Percentiles rank a stretch among this genome's conserved stretches.
These are phyloP conservation scores for Podochytrium sp. DNA, from an alignment of 192 early-diverging fungal genomes.

Conservation along the genomic window DNA sequence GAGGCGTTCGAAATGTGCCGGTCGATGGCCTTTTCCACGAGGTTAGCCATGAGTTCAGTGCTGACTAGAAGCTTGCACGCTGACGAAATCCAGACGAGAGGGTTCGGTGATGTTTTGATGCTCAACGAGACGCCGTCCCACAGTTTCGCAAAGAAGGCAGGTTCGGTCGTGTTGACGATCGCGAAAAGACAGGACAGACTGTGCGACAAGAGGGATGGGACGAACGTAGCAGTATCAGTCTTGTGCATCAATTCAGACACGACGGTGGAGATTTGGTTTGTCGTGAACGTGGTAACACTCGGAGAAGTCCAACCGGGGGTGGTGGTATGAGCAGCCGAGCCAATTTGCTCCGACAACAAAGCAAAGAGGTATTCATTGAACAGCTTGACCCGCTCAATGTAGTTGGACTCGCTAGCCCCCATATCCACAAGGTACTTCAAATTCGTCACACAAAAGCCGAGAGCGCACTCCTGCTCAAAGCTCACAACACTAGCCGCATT, in stretches of 20 bases:
- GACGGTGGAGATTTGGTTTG: too few relatives aligned
- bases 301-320: too few relatives aligned
- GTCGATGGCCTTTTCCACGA: conserved; percentile 37
- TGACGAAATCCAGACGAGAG: conserved; percentile 20
- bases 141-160: neutral
- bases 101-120: conserved; percentile 22
- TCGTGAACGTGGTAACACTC: too few relatives aligned
- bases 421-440: neutral
- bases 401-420: neutral
- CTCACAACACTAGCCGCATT: neutral
- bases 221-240: too few relatives aligned
- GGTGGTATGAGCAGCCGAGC: neutral
- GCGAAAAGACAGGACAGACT: neutral
- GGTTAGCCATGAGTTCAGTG: conserved; percentile 39
- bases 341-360: neutral
- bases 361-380: conserved; percentile 15
- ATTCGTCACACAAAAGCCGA: conserved; percentile 6
- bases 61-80: conserved; percentile 24
- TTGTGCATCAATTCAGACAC: too few relatives aligned
- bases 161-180: conserved; percentile 23
- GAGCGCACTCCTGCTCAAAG: neutral
- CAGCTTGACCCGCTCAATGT: neutral
- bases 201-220: neutral
- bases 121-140: conserved; percentile 25
- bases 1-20: neutral